phyloP scores from a whole-genome alignment of 2,329 filamentous ascomycete genomes.

The Venturia aucupariae region DNA sequence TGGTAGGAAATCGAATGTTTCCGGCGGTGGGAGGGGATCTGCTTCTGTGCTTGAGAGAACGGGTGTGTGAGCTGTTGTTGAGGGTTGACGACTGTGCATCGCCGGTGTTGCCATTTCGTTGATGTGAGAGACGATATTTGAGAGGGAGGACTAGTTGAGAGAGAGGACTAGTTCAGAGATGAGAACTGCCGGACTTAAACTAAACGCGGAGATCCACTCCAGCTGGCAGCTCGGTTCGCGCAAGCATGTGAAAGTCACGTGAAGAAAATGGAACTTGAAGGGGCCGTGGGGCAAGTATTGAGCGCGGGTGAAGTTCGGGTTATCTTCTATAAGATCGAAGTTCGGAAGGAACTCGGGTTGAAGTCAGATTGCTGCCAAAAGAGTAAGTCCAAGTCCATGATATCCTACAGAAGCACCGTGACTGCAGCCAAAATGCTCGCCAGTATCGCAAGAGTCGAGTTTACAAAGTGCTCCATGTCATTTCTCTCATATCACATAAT shows the following conservation, averaged over 20 bases:
- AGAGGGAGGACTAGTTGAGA: background rate
- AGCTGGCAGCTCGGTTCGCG: background rate
- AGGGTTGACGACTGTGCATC: background rate
- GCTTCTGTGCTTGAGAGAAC: background rate
- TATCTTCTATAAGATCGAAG: background rate
- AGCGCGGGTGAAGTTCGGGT: background rate
- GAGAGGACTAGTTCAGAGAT: no score
- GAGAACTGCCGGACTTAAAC: no score
- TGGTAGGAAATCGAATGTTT: slow-evolving; percentile 77
- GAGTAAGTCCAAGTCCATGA: background rate
- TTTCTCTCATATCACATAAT: background rate
- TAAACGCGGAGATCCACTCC: no score
- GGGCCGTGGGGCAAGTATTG: background rate
- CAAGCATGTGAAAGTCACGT: background rate
- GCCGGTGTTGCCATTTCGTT: background rate
- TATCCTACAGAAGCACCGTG: background rate
- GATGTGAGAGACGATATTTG: no score
- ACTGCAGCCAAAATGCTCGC: background rate
- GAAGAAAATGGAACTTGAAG: background rate
- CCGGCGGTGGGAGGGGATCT: slow-evolving; percentile 58
- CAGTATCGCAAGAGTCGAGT: background rate
- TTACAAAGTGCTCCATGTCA: background rate
- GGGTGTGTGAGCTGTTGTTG: slow-evolving; percentile 30
- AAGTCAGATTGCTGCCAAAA: background rate
- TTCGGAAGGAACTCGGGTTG: background rate